These are phyloP conservation scores for Irineochytrium annulatum DNA, from an alignment of 192 early-diverging fungal genomes.

Conservation along the genomic window DNA sequence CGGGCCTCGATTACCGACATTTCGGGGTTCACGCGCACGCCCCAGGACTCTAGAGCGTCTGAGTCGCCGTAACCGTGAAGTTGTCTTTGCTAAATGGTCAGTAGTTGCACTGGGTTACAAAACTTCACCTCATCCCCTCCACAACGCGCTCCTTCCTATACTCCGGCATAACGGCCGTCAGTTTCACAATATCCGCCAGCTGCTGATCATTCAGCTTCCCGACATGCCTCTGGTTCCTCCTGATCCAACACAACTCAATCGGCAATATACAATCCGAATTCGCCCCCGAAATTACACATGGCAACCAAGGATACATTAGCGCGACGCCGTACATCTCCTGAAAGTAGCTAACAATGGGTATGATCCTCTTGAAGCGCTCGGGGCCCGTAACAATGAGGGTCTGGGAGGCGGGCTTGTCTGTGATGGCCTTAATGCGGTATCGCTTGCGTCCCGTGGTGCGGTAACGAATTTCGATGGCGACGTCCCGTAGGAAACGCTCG, in stretches of 20 bases:
- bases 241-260: constrained; percentile 78
- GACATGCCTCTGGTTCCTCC: constrained; percentile 67
- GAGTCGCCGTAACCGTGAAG: too few species aligned
- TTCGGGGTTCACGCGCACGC: constrained; percentile 40
- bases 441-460: constrained; percentile 20
- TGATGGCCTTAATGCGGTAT: constrained; percentile 19
- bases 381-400: constrained; percentile 20
- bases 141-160: constrained; percentile 14
- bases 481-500: constrained; percentile 17
- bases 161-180: constrained; percentile 19
- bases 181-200: constrained; percentile 45
- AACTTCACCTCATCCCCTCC: constrained; percentile 22
- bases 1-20: constrained; percentile 46
- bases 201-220: constrained; percentile 78
- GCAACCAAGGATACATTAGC: constrained; percentile 69
- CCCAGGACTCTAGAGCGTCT: constrained; percentile 40
- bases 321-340: constrained; percentile 55
- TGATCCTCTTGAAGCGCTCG: constrained; percentile 11
- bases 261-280: constrained; percentile 59
- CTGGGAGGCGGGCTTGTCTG: constrained; percentile 8
- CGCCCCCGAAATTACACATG: constrained; percentile 53
- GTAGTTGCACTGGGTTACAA: too few species aligned
- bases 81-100: too few species aligned
- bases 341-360: constrained; percentile 71
- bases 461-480: constrained; percentile 17